Evolutionary conservation across 805 yeast species (phyloP).

Genomic region (Zygosaccharomyces gambellarensis): DNA sequence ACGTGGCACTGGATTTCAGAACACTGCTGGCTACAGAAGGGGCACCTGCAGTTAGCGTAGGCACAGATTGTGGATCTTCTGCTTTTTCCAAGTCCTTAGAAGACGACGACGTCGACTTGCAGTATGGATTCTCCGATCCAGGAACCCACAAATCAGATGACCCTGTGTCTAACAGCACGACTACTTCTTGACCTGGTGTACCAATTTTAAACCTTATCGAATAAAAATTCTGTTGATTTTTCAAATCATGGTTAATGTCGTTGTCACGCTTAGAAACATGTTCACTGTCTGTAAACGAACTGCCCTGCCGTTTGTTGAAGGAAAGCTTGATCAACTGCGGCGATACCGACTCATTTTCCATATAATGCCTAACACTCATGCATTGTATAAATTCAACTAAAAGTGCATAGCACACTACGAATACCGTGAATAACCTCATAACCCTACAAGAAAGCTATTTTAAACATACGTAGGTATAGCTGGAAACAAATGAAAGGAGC

Average conservation of each 20-base stretch:
- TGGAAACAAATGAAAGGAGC: background rate
- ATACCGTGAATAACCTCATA: background rate
- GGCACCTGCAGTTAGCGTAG: background rate
- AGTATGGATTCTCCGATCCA: slow-evolving; percentile 45
- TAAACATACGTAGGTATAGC: background rate
- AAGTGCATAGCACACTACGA: background rate
- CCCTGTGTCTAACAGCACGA: slow-evolving; percentile 60
- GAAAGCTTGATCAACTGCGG: slow-evolving; percentile 10
- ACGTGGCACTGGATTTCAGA: slow-evolving; percentile 1
- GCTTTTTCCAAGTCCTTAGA: background rate
- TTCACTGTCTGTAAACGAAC: slow-evolving; percentile 11
- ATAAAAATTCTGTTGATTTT: slow-evolving; percentile 42
- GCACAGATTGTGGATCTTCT: background rate
- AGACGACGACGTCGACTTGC: slow-evolving; percentile 21
- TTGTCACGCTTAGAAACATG: background rate
- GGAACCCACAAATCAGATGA: slow-evolving; percentile 60
- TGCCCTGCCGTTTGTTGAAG: slow-evolving; percentile 27
- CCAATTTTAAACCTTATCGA: slow-evolving; percentile 45
- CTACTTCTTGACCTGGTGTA: slow-evolving; percentile 45
- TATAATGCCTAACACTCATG: background rate
- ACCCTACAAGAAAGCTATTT: background rate
- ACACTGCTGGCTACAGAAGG: slow-evolving; percentile 5
- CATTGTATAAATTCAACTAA: background rate
- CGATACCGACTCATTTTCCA: background rate
- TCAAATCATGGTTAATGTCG: slow-evolving; percentile 17